Base-by-base conservation (phyloP, 208 protist species). In the Phytomonas sp. region DNA sequence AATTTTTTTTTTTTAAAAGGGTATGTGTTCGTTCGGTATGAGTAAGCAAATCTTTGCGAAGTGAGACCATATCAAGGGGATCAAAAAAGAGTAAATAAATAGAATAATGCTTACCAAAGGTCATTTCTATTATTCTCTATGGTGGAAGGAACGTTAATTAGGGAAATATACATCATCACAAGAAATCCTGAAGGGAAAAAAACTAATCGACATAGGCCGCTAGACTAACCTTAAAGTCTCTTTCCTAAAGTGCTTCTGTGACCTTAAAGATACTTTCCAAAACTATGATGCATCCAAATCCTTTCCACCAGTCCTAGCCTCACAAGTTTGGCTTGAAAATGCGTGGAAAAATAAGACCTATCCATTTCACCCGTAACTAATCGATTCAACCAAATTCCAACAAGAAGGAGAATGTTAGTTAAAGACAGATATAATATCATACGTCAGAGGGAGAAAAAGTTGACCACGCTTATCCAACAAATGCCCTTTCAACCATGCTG, bases 1-100 rank as follows among this genome's bases (percentile, higher is more conserved):
- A 4, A 2, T 60, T 40, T 63, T 71, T 63, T 63, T 63, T 71
- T 63, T 71, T 4, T 71, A 0, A n/a, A 60, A 4, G 37, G 14
- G 34, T 70, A 52, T 14, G 29, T 31, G 0, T 12, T 61, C 19
- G 16, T 31, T 61, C 23, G 29, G 60, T 29, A n/a, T 52, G 61
- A 40, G 72, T 62, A 66, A 45, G 19, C n/a, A 60, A 66, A 56
- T 70, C 64, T 70, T 52, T 70, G 63, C 52, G 30, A 19, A n/a
- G 11, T 1, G 8, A 69, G 62, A 68, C 1, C 2, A 63, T 37
- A 60, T 11, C 16, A 49, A 70, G 11, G 26, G 29, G 6, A 34
- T 29, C 63, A 69, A 60, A n/a, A 69, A 14, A 66, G 26, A 60
- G 1, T 16, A 16, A 64, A 26, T 33, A 49, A 56, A 10, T 23